Percentiles rank a stretch among this genome's conserved stretches.
Evolutionary conservation across 1,284 basidiomycete genomes (phyloP).

Genomic region (Coniophora puteana): DNA sequence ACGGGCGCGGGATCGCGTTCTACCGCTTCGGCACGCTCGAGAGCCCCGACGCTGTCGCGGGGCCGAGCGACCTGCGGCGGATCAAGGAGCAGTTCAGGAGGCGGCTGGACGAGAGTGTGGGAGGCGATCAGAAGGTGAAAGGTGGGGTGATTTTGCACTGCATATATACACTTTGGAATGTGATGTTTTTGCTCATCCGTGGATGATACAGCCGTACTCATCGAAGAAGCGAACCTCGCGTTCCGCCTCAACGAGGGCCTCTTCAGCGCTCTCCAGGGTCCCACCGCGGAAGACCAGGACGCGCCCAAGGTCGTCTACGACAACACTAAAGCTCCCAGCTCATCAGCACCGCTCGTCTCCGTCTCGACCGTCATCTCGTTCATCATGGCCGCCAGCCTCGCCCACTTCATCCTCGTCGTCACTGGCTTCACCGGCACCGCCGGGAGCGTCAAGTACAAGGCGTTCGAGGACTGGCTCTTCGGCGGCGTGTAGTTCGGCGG

Average conservation of each 20-base stretch:
- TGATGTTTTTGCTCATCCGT: background rate
- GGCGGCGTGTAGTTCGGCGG: no score
- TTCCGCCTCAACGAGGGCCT: conserved; percentile 69
- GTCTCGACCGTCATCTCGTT: conserved; percentile 41
- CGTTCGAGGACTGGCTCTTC: conserved; percentile 42
- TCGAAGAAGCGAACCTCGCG: conserved; percentile 65
- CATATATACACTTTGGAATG: conserved; percentile 26
- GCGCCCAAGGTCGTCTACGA: conserved; percentile 10
- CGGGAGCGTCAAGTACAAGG: conserved; percentile 44
- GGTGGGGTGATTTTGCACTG: conserved; percentile 33
- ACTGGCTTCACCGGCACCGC: conserved; percentile 45
- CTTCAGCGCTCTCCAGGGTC: conserved; percentile 46
- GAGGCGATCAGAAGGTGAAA: conserved; percentile 52
- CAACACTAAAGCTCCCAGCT: conserved; percentile 12
- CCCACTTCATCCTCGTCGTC: conserved; percentile 48
- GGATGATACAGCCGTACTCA: conserved; percentile 19
- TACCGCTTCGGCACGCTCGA: conserved; percentile 68
- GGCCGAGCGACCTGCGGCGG: conserved; percentile 61
- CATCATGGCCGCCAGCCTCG: conserved; percentile 45
- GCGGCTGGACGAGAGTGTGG: conserved; percentile 69
- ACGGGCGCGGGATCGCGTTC: conserved; percentile 57
- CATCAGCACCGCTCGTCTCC: conserved; percentile 23
- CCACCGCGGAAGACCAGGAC: conserved; percentile 6
- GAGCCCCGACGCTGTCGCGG: conserved; percentile 36
- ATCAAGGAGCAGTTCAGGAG: conserved; percentile 78